A percentile compares a stretch with the other conserved stretches of the same genome.
Conservation (phyloP, 1,284 basidiomycete species). For the Heterobasidion parviporum region DNA sequence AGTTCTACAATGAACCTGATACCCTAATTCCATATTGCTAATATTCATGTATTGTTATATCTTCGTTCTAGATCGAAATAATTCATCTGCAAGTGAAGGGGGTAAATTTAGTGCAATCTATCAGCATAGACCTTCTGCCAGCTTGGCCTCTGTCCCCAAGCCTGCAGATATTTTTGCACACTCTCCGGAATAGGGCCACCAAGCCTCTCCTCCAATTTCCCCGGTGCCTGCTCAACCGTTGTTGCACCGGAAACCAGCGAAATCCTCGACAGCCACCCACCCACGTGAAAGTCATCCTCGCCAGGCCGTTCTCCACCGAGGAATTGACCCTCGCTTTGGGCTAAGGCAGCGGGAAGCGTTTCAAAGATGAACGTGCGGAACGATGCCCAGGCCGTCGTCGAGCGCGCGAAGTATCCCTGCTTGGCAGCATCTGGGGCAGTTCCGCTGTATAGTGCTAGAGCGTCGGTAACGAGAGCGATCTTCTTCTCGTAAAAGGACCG, state of each 20-base stretch:
- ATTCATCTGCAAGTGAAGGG: too few species aligned
- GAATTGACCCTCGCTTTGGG: slow-evolving; percentile 31
- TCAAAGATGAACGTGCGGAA: slow-evolving; percentile 30
- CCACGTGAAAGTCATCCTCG: slow-evolving; percentile 11
- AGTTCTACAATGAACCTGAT: neutral
- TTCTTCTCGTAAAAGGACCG: slow-evolving; percentile 47
- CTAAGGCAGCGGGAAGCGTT: slow-evolving; percentile 30
- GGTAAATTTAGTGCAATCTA: neutral
- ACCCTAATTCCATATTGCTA: neutral
- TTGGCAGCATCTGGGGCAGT: slow-evolving; percentile 26
- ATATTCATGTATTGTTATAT: neutral
- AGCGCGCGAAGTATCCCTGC: slow-evolving; percentile 31
- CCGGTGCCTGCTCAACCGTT: slow-evolving; percentile 17
- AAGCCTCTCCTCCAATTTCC: slow-evolving; percentile 31
- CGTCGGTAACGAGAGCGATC: slow-evolving; percentile 34
- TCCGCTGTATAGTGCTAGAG: slow-evolving; percentile 37
- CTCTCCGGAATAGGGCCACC: slow-evolving; percentile 30
- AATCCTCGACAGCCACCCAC: slow-evolving; percentile 7
- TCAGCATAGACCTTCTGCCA: slow-evolving; percentile 48
- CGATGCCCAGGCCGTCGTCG: slow-evolving; percentile 30
- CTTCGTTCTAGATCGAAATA: neutral
- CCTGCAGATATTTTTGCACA: slow-evolving; percentile 34
- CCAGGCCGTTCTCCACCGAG: slow-evolving; percentile 28
- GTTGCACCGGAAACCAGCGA: slow-evolving; percentile 2
- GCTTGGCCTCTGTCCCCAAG: slow-evolving; percentile 48